A percentile compares a stretch with the other conserved stretches of the same genome.
Conservation (phyloP, 208 protist genomes). For the Wallacemonas sp. region DNA sequence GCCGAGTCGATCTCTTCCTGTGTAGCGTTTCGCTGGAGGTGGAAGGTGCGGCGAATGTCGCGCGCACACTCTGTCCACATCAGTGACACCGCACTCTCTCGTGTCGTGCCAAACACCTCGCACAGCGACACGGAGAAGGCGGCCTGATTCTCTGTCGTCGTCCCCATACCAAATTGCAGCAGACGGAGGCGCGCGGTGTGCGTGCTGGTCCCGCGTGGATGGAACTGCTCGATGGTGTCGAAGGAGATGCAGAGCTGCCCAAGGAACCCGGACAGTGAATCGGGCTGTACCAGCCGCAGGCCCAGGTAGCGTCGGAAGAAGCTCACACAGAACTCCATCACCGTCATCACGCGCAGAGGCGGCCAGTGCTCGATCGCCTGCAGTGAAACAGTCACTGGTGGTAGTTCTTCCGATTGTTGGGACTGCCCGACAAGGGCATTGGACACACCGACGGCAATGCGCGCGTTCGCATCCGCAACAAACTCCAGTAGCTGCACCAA, state of each 20-base stretch:
- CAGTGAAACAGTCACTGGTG: not conserved
- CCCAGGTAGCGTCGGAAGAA: slow-evolving; percentile 46
- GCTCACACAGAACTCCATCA: slow-evolving; percentile 25
- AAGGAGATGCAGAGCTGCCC: not conserved
- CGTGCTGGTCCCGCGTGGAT: not conserved
- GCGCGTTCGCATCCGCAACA: not conserved
- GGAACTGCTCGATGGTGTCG: not conserved
- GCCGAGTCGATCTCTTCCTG: slow-evolving; percentile 1
- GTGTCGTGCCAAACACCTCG: not conserved
- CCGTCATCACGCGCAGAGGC: slow-evolving; percentile 3
- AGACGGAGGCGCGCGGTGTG: not conserved
- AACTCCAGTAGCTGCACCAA: not conserved
- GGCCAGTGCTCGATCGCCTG: not conserved
- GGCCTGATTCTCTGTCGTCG: not conserved
- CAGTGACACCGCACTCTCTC: not conserved
- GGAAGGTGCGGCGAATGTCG: not conserved
- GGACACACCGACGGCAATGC: not conserved
- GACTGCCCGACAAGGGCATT: not conserved
- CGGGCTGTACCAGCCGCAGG: slow-evolving; percentile 23
- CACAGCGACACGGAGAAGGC: slow-evolving; percentile 4
- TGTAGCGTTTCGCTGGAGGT: not conserved
- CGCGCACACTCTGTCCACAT: slow-evolving; percentile 1
- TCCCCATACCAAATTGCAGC: not conserved
- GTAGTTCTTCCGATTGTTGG: not conserved
- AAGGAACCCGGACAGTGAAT: not conserved